These are phyloP conservation scores for Agastache rugosa DNA, from an alignment of 257 asterid genomes.

Conservation along the genomic window DNA sequence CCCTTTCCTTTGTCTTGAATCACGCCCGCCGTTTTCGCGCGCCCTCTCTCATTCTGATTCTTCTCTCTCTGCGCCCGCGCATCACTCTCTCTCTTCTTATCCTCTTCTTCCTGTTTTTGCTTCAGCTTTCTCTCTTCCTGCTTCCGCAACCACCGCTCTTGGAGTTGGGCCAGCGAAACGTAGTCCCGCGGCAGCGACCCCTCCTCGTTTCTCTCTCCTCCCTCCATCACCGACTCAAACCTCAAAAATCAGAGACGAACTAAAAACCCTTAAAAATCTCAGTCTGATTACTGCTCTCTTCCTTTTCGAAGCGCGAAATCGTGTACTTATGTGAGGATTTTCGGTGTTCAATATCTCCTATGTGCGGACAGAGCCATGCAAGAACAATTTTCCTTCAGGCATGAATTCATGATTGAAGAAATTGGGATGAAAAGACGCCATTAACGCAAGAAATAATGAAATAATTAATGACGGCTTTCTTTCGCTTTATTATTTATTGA, in stretches of 20 bases:
- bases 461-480: too few species aligned
- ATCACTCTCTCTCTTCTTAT: constrained; percentile 19
- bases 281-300: not conserved
- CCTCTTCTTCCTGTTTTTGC: constrained; percentile 34
- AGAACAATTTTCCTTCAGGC: not conserved
- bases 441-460: too few species aligned
- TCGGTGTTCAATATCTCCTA: too few species aligned
- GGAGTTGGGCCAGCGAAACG: constrained; percentile 64
- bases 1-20: constrained; percentile 41
- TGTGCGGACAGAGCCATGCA: not conserved
- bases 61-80: constrained; percentile 10
- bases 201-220: constrained; percentile 30
- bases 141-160: constrained; percentile 63
- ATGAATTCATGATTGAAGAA: not conserved
- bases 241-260: not conserved
- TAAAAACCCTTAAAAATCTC: too few species aligned
- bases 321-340: not conserved
- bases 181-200: constrained; percentile 63
- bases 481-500: too few species aligned
- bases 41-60: not conserved
- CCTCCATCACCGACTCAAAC: constrained; percentile 40
- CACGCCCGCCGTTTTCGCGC: constrained; percentile 19
- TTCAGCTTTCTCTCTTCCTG: constrained; percentile 41
- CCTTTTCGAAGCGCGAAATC: not conserved
- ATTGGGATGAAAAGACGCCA: too few species aligned